phyloP scores from a whole-genome alignment of 306 rosid species.

The Datisca glomerata region DNA sequence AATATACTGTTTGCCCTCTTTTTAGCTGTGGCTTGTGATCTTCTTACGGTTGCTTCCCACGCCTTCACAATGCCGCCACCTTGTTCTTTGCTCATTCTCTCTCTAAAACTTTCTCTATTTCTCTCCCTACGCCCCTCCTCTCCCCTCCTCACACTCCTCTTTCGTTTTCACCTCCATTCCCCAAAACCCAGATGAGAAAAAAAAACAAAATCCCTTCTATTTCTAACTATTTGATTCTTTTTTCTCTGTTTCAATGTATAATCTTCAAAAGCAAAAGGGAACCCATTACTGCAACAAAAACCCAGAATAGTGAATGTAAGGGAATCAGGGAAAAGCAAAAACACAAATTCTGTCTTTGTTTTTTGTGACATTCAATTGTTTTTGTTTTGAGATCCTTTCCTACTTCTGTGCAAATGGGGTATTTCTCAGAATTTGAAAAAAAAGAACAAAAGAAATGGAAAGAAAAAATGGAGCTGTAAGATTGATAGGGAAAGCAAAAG shows the following conservation, averaged over 20 bases:
- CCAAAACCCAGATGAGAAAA: slow-evolving; percentile 19
- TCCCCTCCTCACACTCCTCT: slow-evolving; percentile 9
- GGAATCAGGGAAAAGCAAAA: slow-evolving; percentile 13
- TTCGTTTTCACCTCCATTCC: slow-evolving; percentile 25
- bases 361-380: slow-evolving; percentile 15
- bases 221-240: background rate
- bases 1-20: slow-evolving; percentile 47
- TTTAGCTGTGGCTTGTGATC: slow-evolving; percentile 39
- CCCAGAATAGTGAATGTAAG: slow-evolving; percentile 17
- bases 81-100: slow-evolving; percentile 68
- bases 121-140: slow-evolving; percentile 6
- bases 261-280: background rate
- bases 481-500: slow-evolving; percentile 36
- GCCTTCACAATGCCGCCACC: slow-evolving; percentile 47
- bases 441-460: background rate
- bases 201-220: background rate
- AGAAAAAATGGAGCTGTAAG: slow-evolving; percentile 9
- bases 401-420: slow-evolving; percentile 12
- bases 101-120: slow-evolving; percentile 10
- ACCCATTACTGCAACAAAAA: slow-evolving; percentile 18
- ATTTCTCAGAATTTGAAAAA: slow-evolving; percentile 21
- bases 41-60: slow-evolving; percentile 52
- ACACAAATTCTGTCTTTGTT: background rate
- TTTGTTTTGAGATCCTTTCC: slow-evolving; percentile 8
- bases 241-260: too few species aligned